A percentile compares a stretch with the other conserved stretches of the same genome.
These are phyloP conservation scores for Euphorbia tirucalli DNA, from an alignment of 345 rosid genomes.

Conservation along the genomic window DNA sequence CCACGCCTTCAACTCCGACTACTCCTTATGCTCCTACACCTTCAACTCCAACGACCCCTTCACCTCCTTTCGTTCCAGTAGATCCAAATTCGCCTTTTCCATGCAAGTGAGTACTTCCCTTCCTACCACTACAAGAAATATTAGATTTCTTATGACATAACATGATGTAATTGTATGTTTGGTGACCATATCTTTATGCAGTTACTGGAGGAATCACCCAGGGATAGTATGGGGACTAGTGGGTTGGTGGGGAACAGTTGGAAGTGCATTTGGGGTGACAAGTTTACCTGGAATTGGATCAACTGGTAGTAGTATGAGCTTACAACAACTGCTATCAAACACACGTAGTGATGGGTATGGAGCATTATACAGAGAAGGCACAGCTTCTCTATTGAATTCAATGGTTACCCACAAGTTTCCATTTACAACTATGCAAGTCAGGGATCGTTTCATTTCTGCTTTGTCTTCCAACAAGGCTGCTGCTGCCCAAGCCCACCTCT, in stretches of 20 bases:
- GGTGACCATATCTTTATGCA: conserved; percentile 20
- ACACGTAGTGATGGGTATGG: conserved; percentile 63
- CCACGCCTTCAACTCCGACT: conserved; percentile 52
- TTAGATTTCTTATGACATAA: too few relatives aligned
- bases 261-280: conserved; percentile 51
- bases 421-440: conserved; percentile 70
- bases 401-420: conserved; percentile 66
- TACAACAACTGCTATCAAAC: conserved; percentile 86
- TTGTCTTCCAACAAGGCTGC: conserved; percentile 70
- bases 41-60: conserved; percentile 42
- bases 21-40: conserved; percentile 35
- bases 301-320: conserved; percentile 46
- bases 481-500: conserved; percentile 67
- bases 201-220: conserved; percentile 95
- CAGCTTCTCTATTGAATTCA: conserved; percentile 90
- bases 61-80: conserved; percentile 47
- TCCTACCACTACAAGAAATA: too few relatives aligned
- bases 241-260: conserved; percentile 93
- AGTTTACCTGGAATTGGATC: conserved; percentile 59
- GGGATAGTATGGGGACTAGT: conserved; percentile 67
- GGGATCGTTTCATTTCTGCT: conserved; percentile 55
- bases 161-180: too few relatives aligned
- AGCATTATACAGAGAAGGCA: conserved; percentile 81
- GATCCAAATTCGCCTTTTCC: conserved; percentile 70
- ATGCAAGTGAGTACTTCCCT: conserved; percentile 69